Percentiles rank a stretch among this genome's conserved stretches.
These are phyloP conservation scores for Arachnomyces sp. DNA, from an alignment of 2,329 filamentous ascomycete species.

Conservation along the genomic window DNA sequence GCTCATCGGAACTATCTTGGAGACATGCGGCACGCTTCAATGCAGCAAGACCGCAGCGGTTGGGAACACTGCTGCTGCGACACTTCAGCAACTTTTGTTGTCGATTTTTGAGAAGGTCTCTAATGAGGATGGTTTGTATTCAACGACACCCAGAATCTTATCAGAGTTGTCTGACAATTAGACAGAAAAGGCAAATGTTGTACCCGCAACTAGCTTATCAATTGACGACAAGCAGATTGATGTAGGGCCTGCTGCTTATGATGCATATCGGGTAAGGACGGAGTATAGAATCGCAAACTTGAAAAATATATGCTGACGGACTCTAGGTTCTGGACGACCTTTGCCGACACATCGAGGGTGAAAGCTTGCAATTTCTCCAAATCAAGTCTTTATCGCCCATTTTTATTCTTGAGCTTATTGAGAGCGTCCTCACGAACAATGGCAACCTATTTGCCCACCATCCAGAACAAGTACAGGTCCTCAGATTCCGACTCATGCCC, in stretches of 20 bases:
- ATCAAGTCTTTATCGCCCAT: slow-evolving; percentile 70
- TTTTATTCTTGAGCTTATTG: slow-evolving; percentile 84
- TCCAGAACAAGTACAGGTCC: slow-evolving; percentile 68
- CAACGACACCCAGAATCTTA: background rate
- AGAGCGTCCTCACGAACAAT: slow-evolving; percentile 81
- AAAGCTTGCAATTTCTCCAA: slow-evolving; percentile 71
- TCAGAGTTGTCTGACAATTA: slow-evolving; percentile 7
- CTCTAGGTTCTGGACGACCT: slow-evolving; percentile 74
- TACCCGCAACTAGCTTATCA: slow-evolving; percentile 58
- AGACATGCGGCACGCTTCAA: slow-evolving; percentile 87
- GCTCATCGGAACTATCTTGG: slow-evolving; percentile 69
- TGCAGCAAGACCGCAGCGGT: slow-evolving; percentile 88
- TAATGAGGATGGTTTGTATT: slow-evolving; percentile 62
- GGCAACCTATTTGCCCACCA: slow-evolving; percentile 69
- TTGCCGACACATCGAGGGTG: slow-evolving; percentile 76
- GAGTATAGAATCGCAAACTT: background rate
- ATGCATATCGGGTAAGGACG: slow-evolving; percentile 63
- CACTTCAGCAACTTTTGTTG: slow-evolving; percentile 85
- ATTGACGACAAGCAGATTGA: slow-evolving; percentile 56
- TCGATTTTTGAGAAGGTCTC: slow-evolving; percentile 89
- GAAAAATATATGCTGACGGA: slow-evolving; percentile 8
- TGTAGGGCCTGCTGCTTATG: slow-evolving; percentile 67
- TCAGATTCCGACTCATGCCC: slow-evolving; percentile 72
- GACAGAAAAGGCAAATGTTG: slow-evolving; percentile 37
- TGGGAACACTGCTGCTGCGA: slow-evolving; percentile 93